Base-by-base conservation (phyloP, 768 basidiomycete genomes). In the Pulveroboletus sp. region DNA sequence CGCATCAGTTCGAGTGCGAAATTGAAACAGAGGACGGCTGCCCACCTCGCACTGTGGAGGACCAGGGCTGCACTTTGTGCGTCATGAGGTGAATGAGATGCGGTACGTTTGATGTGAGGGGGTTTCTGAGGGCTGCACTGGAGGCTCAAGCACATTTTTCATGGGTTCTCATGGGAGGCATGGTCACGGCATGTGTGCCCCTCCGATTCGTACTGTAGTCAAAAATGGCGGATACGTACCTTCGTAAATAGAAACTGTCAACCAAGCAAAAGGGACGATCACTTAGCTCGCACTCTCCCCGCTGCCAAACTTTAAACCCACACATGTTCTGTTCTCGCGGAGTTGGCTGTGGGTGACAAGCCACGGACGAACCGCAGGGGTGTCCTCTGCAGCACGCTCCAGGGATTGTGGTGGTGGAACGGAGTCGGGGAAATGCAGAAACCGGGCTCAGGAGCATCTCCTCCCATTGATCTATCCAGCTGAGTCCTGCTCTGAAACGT, bases 31-130 rank as follows among this genome's bases (percentile, higher is more conserved):
- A 41, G 24, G 18, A 3, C 0, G 18, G 30, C 9, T 18, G 48
- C 61, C 6, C 41, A 64, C 61, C 21, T 50, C 35, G 18, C 11
- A 61, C 59, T 38, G 15, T n/a, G 21, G 7, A n/a, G 27, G 54
- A 46, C 52, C 51, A 62, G 8, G 39, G 33, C 5, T 9, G 9
- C 8, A 37, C 36, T 2, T 6, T 35, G 35, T 6, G 15, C 8
- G 4, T 11, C 30, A 21, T 47, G 42, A 42, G 27, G 26, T 4
- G 6, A 28, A 26, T 4, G 30, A 24, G 40, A 15, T 44, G 41
- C 42, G 15, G 26, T 14, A 10, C 9, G 39, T 38, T 41, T 32
- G 15, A 37, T 17, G 15, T 2, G 45, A 18, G 44, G 26, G 26
- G 38, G 24, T 9, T n/a, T 28, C 43, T 27, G 21, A 39, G 30